Base-by-base conservation (phyloP, 331 rosid genomes). In the Prunus yedoensis region DNA sequence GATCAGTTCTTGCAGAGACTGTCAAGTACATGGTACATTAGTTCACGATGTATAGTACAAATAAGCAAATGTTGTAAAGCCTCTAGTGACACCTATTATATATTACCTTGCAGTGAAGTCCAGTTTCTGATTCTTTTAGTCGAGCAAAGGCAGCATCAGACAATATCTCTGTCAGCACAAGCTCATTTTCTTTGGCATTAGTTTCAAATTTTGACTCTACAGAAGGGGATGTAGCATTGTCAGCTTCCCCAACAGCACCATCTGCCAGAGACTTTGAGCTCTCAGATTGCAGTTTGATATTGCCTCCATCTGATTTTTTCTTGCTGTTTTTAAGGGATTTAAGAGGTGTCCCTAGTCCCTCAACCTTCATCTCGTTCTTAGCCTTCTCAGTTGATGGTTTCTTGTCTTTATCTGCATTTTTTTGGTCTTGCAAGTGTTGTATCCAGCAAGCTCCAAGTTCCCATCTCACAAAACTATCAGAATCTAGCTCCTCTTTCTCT, bases 401-500 rank as follows among this genome's bases (percentile, higher is more conserved):
- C 87, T 89, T 95, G 79, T 92, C 99, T 74, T 92, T 95, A 32
- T 87, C 93, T 21, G 96, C 49, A 81, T 81, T 95, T 85, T 85
- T 92, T 78, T 92, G 97, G 87, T 92, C 99, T 75, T 92, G 97
- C 90, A 95, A 88, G 84, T 95, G 99, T 72, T 95, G 99, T 80
- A 95, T 89, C 99, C 99, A 95, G 87, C 97, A 95, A 66, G 99
- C 99, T 79, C 99, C 99, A 70, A 95, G 97, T 85, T 95, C 99
- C 99, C 99, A 95, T 85, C 99, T 89, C 68, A 92, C 88, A 82
- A 87, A 89, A 71, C 79, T 80, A 78, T 89, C 93, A 60, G 73
- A 79, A 70, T 66, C 77, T n/a, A 43, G 28, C 73, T 89, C 90
- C 87, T 95, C 97, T 64, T 90, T 83, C 81, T 92, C 94, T 67